These are phyloP conservation scores for Chenopodium suecicum DNA, from an alignment of 148 eudicot species.

Conservation along the genomic window DNA sequence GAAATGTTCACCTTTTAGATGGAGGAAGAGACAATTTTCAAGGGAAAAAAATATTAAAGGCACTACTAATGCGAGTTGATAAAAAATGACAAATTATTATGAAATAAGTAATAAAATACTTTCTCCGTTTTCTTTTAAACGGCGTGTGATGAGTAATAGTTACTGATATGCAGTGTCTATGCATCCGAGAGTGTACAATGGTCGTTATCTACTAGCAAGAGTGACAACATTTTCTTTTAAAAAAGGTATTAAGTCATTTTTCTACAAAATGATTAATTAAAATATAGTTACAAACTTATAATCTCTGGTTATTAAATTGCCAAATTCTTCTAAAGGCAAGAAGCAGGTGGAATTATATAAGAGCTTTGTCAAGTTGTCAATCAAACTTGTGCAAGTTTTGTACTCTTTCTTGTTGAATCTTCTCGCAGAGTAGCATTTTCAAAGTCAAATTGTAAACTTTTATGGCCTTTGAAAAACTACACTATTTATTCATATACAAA, in stretches of 20 bases:
- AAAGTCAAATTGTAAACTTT: not conserved
- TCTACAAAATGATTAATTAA: not conserved
- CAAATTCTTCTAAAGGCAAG: not conserved
- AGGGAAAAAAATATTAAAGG: too few relatives aligned
- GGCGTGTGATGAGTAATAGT: too few relatives aligned
- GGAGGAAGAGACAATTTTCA: slow-evolving; percentile 12
- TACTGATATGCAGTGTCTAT: too few relatives aligned
- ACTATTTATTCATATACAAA: too few relatives aligned
- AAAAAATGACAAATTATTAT: too few relatives aligned
- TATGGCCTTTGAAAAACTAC: too few relatives aligned
- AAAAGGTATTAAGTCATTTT: not conserved
- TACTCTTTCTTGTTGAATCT: not conserved
- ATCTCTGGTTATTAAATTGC: not conserved
- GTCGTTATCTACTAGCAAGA: too few relatives aligned
- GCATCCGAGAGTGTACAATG: too few relatives aligned
- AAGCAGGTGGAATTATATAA: not conserved
- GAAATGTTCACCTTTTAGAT: slow-evolving; percentile 7
- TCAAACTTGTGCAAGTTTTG: not conserved
- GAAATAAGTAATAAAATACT: too few relatives aligned
- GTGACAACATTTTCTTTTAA: too few relatives aligned
- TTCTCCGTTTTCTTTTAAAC: too few relatives aligned
- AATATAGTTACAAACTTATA: not conserved
- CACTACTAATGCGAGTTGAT: too few relatives aligned
- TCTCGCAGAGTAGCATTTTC: not conserved
- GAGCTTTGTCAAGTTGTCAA: not conserved